Conservation (phyloP, 2,329 filamentous ascomycete genomes). For the Diplodia corticola region DNA sequence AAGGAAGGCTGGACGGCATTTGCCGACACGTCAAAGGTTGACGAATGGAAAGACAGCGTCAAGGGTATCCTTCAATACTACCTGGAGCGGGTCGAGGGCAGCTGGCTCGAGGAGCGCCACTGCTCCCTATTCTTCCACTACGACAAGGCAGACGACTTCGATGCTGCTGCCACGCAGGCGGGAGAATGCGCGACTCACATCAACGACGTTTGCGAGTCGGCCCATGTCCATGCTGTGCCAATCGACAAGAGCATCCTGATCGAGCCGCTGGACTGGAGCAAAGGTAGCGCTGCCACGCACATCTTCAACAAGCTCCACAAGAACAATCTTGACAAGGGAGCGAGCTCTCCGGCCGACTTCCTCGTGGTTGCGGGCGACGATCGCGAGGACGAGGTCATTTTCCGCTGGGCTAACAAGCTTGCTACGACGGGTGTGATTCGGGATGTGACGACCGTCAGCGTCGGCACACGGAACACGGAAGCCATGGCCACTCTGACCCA, state of each 20-base stretch:
- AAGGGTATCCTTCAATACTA: slow-evolving; percentile 85
- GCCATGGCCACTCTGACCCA: slow-evolving; percentile 83
- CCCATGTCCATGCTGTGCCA: slow-evolving; percentile 80
- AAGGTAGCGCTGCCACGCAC: slow-evolving; percentile 75
- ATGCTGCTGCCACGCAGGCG: slow-evolving; percentile 74
- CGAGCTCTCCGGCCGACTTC: slow-evolving; percentile 67
- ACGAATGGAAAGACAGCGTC: slow-evolving; percentile 81
- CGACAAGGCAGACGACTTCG: slow-evolving; percentile 75
- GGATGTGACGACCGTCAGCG: slow-evolving; percentile 79
- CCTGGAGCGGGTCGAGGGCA: slow-evolving; percentile 82
- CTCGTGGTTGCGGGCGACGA: slow-evolving; percentile 87
- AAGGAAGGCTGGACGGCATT: slow-evolving; percentile 72
- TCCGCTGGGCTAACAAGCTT: slow-evolving; percentile 87
- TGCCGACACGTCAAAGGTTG: slow-evolving; percentile 68
- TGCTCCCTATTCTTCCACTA: slow-evolving; percentile 92
- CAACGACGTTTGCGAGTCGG: slow-evolving; percentile 85
- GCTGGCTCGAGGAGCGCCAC: slow-evolving; percentile 85
- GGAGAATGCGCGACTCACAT: slow-evolving; percentile 92
- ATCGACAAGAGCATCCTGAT: slow-evolving; percentile 79
- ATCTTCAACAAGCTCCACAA: slow-evolving; percentile 59
- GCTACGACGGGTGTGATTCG: slow-evolving; percentile 49
- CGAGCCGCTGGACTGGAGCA: slow-evolving; percentile 83
- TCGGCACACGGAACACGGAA: slow-evolving; percentile 85
- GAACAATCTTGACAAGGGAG: slow-evolving; percentile 24
- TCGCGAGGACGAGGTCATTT: slow-evolving; percentile 89